phyloP scores from a whole-genome alignment of 208 protist genomes.

The Angomonas ambiguus region DNA sequence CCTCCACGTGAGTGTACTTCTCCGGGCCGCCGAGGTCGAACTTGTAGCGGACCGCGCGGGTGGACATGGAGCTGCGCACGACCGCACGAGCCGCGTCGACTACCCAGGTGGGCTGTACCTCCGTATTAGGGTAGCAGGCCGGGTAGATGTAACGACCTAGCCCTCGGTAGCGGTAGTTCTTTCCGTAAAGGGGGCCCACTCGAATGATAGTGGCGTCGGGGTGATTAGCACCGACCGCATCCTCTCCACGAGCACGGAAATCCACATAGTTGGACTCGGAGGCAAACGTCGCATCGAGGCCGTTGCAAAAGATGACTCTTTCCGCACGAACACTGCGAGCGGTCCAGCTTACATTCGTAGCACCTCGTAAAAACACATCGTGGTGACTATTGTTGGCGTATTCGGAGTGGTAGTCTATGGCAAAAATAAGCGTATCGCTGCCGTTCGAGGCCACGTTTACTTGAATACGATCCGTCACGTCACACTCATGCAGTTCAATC shows the following conservation, averaged over 20 bases:
- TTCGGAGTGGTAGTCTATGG: slow-evolving; percentile 85
- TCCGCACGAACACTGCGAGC: slow-evolving; percentile 86
- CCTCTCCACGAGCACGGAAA: slow-evolving; percentile 84
- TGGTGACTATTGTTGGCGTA: slow-evolving; percentile 92
- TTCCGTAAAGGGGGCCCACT: slow-evolving; percentile 87
- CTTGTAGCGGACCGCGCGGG: slow-evolving; percentile 85
- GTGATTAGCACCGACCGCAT: slow-evolving; percentile 86
- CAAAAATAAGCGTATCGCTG: slow-evolving; percentile 90
- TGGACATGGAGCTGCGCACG: slow-evolving; percentile 74
- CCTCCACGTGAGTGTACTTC: slow-evolving; percentile 80
- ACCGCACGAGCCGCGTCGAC: slow-evolving; percentile 86
- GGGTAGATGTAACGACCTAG: slow-evolving; percentile 88
- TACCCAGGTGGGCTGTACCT: slow-evolving; percentile 91
- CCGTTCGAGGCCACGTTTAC: slow-evolving; percentile 90
- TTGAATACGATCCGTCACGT: slow-evolving; percentile 89
- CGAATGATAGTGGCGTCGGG: slow-evolving; percentile 87
- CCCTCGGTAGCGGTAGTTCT: slow-evolving; percentile 87
- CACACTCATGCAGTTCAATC: slow-evolving; percentile 89
- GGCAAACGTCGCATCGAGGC: slow-evolving; percentile 89
- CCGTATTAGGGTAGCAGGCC: slow-evolving; percentile 80
- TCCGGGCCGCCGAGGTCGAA: slow-evolving; percentile 91
- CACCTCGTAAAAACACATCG: slow-evolving; percentile 86
- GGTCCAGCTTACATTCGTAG: slow-evolving; percentile 89
- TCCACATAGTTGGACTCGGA: slow-evolving; percentile 92
- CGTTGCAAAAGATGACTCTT: slow-evolving; percentile 87